Base-by-base conservation (phyloP, 805 yeast species). In the Suhomyces xylopsoci region DNA sequence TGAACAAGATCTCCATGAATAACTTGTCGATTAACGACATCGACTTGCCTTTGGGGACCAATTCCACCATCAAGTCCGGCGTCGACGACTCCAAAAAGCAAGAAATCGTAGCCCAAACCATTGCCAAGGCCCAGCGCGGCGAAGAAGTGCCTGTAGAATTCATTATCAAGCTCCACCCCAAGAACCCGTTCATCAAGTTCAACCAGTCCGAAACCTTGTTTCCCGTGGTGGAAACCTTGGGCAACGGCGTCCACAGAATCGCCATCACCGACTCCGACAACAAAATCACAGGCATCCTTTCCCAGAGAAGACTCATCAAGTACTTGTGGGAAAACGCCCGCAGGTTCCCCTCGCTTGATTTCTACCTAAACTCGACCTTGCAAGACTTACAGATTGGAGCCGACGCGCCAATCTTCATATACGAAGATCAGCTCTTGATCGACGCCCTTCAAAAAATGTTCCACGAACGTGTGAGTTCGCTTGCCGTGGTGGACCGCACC, bases 231-330 rank as follows among this genome's bases (percentile, higher is more conserved):
- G 96, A 90, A 67, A 84, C 88, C 10, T 76, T 93, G 55, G 98
- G 97, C n/a, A 82, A 88, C 40, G 99, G 99, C 19, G 97, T 92
- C 3, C 99, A 94, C 71, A 80, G 99, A 65, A 83, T 93, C 19
- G 97, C 97, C 9, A 88, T 92, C 51, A 79, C 87, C 20, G 76
- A 83, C 63, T 52, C 54, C 2, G 78, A 75, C 47, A 76, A 80
- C 22, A 77, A 78, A 54, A 83, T 92, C 48, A 83, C 87, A 2
- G 98, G 98, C 53, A 83, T 93, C 10, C 76, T 94, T 45, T 90
- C 97, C 0, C 99, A 93, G 73, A 84, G 99, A 67, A 82, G 98
- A 62, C 75, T 90, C 60, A 81, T 93, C 51, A 83, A 82, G 61
- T 93, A 82, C 67, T 73, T 93, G 51, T 93, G 98, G 97, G 96